Conservation (phyloP, 805 yeast species). For the Nakazawaea ernobii region DNA sequence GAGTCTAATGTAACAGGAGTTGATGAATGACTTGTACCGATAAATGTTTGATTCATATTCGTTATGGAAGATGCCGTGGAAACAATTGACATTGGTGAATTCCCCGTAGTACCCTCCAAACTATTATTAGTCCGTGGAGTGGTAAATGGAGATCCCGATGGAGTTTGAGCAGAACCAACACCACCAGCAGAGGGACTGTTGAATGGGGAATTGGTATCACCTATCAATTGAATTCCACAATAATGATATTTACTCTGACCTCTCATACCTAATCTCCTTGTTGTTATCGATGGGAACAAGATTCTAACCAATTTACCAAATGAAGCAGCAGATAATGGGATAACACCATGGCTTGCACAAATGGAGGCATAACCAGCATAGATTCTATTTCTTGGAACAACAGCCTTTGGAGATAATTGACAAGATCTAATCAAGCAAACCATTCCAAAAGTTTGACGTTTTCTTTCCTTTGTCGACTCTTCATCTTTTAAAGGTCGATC, state of each 20-base stretch:
- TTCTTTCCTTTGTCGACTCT: slow-evolving; percentile 38
- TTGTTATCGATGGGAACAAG: slow-evolving; percentile 59
- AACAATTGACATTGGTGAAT: slow-evolving; percentile 11
- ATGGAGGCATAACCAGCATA: slow-evolving; percentile 58
- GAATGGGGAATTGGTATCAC: slow-evolving; percentile 21
- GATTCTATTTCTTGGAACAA: slow-evolving; percentile 61
- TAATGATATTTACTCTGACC: slow-evolving; percentile 84
- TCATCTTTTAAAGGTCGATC: slow-evolving; percentile 14
- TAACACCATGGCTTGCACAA: slow-evolving; percentile 46
- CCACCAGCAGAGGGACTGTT: slow-evolving; percentile 16
- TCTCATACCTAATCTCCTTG: slow-evolving; percentile 76
- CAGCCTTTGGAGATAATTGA: slow-evolving; percentile 40
- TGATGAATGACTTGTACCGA: slow-evolving; percentile 5
- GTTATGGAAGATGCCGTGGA: slow-evolving; percentile 10
- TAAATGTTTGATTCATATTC: slow-evolving; percentile 4
- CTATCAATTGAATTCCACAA: slow-evolving; percentile 58
- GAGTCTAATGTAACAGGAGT: slow-evolving; percentile 3
- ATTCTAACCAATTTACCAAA: slow-evolving; percentile 70
- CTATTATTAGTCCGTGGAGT: slow-evolving; percentile 5
- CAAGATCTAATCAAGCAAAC: slow-evolving; percentile 72
- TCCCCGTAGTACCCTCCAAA: not conserved
- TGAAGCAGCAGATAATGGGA: slow-evolving; percentile 70
- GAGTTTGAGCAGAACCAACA: slow-evolving; percentile 8
- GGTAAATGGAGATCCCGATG: slow-evolving; percentile 5
- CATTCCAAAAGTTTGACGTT: slow-evolving; percentile 76